phyloP scores from a whole-genome alignment of 1,284 basidiomycete genomes.

The Sanghuangporus baumii region DNA sequence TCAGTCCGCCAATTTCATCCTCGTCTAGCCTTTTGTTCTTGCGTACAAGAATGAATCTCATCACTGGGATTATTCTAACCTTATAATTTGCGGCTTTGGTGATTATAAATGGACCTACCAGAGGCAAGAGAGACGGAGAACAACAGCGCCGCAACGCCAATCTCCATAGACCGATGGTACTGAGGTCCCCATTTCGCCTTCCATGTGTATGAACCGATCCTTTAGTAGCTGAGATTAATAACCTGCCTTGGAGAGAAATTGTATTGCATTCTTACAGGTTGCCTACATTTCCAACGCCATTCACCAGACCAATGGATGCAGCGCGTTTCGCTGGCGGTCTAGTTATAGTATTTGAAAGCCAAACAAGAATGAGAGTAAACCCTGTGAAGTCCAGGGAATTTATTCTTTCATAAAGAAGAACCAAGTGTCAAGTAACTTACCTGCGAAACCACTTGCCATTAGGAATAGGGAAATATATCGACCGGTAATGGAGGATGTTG shows the following conservation, averaged over 20 bases:
- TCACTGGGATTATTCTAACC: constrained; percentile 27
- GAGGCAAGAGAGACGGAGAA: constrained; percentile 15
- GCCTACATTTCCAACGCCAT: constrained; percentile 21
- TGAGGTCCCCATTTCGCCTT: constrained; percentile 22
- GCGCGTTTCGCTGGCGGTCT: constrained; percentile 25
- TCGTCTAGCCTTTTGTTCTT: constrained; percentile 32
- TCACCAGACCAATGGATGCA: constrained; percentile 23
- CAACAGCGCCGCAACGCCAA: constrained; percentile 16
- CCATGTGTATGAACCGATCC: constrained; percentile 22
- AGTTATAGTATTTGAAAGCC: constrained; percentile 24
- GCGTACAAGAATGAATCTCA: constrained; percentile 30
- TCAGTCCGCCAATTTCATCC: constrained; percentile 30
- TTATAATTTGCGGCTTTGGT: constrained; percentile 29
- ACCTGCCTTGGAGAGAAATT: background rate
- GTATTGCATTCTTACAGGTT: constrained; percentile 8
- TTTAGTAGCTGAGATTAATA: constrained; percentile 21
- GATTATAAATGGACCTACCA: constrained; percentile 29
- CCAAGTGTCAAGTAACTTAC: constrained; percentile 23
- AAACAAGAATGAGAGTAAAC: constrained; percentile 42
- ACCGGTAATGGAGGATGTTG: constrained; percentile 20
- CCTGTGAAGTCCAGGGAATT: constrained; percentile 18
- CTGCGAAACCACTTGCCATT: constrained; percentile 20
- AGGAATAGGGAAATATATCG: constrained; percentile 27
- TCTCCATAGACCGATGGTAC: constrained; percentile 21
- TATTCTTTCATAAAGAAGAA: constrained; percentile 18